Percentiles rank a stretch among this genome's conserved stretches.
These are phyloP conservation scores for Cardiospermum halicacabum DNA, from an alignment of 345 rosid species.

Conservation along the genomic window DNA sequence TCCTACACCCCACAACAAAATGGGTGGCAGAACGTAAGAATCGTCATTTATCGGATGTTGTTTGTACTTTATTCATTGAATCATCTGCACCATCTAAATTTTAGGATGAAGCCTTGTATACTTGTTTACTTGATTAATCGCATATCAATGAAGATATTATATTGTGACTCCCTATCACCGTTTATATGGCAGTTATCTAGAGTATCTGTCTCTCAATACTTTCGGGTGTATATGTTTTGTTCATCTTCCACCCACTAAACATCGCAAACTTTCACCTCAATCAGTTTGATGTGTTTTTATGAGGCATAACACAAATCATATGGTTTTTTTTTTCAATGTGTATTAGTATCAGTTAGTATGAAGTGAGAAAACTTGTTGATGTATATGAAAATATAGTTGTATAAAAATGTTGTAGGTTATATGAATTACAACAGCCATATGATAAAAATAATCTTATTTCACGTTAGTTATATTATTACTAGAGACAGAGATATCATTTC, in stretches of 20 bases:
- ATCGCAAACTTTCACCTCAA: background rate
- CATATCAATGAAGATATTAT: background rate
- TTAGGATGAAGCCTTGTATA: conserved; percentile 7
- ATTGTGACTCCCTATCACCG: background rate
- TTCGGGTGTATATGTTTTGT: conserved; percentile 14
- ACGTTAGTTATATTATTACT: no score
- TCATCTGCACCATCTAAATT: background rate
- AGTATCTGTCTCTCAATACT: background rate
- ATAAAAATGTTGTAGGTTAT: no score
- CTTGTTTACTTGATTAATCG: conserved; percentile 11
- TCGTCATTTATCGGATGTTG: conserved; percentile 9
- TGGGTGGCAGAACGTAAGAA: background rate
- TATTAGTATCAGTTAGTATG: no score
- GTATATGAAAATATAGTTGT: no score
- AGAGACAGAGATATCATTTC: no score
- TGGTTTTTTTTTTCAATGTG: background rate
- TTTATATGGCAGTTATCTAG: background rate
- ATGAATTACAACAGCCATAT: no score
- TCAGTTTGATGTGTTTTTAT: background rate
- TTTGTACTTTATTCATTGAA: conserved; percentile 3
- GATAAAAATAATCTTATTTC: no score
- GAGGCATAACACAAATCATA: background rate
- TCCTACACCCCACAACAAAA: conserved; percentile 12
- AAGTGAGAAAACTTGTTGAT: no score
- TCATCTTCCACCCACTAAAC: background rate